These are phyloP conservation scores for Chlamydomonas schloesseri DNA, from an alignment of 139 green algal genomes.

Conservation along the genomic window DNA sequence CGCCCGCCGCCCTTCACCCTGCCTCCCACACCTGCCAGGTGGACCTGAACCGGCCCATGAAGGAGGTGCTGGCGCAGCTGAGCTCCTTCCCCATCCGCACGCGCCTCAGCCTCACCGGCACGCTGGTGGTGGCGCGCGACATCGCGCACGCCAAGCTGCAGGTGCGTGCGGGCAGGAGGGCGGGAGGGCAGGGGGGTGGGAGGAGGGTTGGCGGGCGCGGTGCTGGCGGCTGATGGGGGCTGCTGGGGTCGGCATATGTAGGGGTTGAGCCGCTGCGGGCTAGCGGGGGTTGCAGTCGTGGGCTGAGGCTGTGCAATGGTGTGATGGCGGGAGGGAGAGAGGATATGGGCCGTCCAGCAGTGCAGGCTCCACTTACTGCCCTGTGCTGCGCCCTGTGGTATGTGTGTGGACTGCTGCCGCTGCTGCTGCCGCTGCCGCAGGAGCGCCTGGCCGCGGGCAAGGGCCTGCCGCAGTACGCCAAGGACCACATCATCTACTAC, in stretches of 20 bases:
- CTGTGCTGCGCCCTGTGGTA: too few relatives aligned
- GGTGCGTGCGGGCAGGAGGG: conserved; percentile 11
- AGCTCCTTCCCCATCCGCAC: conserved; percentile 50
- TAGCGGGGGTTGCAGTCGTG: too few relatives aligned
- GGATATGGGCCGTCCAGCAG: too few relatives aligned
- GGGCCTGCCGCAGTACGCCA: conserved; percentile 56
- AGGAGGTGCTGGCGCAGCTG: conserved; percentile 47
- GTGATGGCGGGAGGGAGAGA: too few relatives aligned
- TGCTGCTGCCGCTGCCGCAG: too few relatives aligned
- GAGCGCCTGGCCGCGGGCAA: conserved; percentile 47
- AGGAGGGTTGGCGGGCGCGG: not conserved
- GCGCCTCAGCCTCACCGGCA: conserved; percentile 59
- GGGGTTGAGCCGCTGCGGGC: too few relatives aligned
- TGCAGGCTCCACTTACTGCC: too few relatives aligned
- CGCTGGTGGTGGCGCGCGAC: conserved; percentile 58
- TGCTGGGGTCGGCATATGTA: too few relatives aligned
- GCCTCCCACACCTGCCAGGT: conserved; percentile 24
- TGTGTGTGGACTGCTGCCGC: too few relatives aligned
- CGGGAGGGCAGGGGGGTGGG: not conserved
- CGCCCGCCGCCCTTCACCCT: not conserved
- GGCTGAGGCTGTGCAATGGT: too few relatives aligned
- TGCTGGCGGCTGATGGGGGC: not conserved
- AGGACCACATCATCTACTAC: conserved; percentile 71
- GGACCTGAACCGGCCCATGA: conserved; percentile 64
- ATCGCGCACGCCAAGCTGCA: conserved; percentile 67